A percentile compares a stretch with the other conserved stretches of the same genome.
Conservation (phyloP, 2,329 filamentous ascomycete genomes). For the Bipolaris gigantea region DNA sequence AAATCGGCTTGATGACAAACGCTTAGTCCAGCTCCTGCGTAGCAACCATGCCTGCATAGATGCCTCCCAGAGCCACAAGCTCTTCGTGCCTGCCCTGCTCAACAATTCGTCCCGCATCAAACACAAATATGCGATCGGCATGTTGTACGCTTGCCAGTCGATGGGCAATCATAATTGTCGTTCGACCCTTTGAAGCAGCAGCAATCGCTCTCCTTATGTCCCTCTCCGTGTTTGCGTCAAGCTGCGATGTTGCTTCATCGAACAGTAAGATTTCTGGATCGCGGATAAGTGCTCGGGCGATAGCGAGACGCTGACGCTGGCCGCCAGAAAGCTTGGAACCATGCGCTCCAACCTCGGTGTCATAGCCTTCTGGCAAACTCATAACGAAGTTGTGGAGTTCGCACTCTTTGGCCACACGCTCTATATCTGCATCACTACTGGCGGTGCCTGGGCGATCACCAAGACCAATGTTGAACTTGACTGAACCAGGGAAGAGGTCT, state of each 20-base stretch:
- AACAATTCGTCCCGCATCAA: constrained; percentile 66
- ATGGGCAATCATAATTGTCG: constrained; percentile 78
- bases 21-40: constrained; percentile 42
- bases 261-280: constrained; percentile 51
- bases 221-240: constrained; percentile 51
- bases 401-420: constrained; percentile 46
- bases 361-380: constrained; percentile 52
- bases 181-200: constrained; percentile 48
- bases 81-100: constrained; percentile 65
- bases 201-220: constrained; percentile 48
- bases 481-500: constrained; percentile 50
- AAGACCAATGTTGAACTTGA: constrained; percentile 50
- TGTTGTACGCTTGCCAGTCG: constrained; percentile 76
- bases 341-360: constrained; percentile 50
- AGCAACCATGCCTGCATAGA: constrained; percentile 43
- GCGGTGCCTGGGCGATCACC: constrained; percentile 39
- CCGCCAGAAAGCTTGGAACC: constrained; percentile 51
- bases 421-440: constrained; percentile 31
- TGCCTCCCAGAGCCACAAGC: constrained; percentile 50
- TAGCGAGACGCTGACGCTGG: constrained; percentile 51
- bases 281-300: constrained; percentile 52
- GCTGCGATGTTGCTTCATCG: constrained; percentile 52
- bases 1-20: neutral
- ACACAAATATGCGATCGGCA: constrained; percentile 77
- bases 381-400: constrained; percentile 53